These are phyloP conservation scores for Clarireedia paspali DNA, from an alignment of 2,329 filamentous ascomycete genomes.

Conservation along the genomic window DNA sequence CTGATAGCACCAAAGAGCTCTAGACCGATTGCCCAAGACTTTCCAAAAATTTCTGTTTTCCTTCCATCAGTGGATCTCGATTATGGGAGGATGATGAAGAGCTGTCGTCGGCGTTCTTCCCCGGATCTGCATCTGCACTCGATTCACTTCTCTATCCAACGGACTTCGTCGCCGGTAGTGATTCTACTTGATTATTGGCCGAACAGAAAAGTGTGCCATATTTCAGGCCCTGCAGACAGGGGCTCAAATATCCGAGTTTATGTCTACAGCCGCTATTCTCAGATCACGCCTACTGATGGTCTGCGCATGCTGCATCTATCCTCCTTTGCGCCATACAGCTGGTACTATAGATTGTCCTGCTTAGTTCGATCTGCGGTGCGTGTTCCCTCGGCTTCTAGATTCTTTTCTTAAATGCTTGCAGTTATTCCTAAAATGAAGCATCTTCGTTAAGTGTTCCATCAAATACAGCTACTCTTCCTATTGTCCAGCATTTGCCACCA, in stretches of 20 bases:
- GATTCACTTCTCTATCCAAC: too few relatives aligned
- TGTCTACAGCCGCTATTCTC: background rate
- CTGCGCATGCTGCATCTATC: background rate
- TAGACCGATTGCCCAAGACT: too few relatives aligned
- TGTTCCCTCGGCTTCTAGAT: background rate
- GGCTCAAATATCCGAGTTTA: background rate
- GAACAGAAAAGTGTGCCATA: background rate
- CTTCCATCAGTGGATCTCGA: too few relatives aligned
- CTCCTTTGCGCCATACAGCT: background rate
- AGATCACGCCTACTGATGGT: background rate
- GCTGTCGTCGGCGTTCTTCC: too few relatives aligned
- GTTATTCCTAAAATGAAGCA: background rate
- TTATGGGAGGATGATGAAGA: too few relatives aligned
- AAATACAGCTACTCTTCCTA: background rate
- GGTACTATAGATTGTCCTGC: slow-evolving; percentile 4
- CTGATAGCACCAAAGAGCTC: too few relatives aligned
- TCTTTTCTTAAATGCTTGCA: background rate
- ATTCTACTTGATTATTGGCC: too few relatives aligned
- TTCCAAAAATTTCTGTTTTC: too few relatives aligned
- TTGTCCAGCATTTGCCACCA: background rate
- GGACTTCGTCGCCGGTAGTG: too few relatives aligned
- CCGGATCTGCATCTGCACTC: too few relatives aligned
- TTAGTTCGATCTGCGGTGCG: slow-evolving; percentile 4
- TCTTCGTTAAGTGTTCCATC: background rate
- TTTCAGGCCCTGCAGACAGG: background rate